Evolutionary conservation across 495 filamentous ascomycete species (phyloP).

Genomic region (Aspergillus homomorphus): DNA sequence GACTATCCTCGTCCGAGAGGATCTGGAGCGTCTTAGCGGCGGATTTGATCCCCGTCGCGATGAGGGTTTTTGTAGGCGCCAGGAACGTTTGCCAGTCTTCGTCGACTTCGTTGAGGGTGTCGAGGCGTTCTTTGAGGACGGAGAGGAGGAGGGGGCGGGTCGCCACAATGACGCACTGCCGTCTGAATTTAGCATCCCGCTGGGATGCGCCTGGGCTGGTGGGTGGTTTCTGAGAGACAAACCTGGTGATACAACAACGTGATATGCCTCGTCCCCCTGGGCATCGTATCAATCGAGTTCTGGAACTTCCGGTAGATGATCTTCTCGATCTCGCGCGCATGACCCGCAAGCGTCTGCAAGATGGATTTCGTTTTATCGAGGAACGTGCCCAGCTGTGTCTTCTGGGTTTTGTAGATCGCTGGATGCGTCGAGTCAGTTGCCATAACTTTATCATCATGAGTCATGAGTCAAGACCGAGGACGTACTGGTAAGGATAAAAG

Average conservation of each 20-base stretch:
- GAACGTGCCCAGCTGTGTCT: slow-evolving; percentile 28
- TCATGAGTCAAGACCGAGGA: background rate
- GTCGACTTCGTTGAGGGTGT: slow-evolving; percentile 27
- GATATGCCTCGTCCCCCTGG: slow-evolving; percentile 32
- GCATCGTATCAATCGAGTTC: slow-evolving; percentile 27
- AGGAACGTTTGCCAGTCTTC: slow-evolving; percentile 9
- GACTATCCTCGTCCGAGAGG: slow-evolving; percentile 26
- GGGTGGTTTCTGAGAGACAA: background rate
- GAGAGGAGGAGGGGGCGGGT: slow-evolving; percentile 35
- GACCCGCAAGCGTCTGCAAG: slow-evolving; percentile 29
- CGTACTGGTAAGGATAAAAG: slow-evolving; percentile 26
- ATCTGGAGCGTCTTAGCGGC: slow-evolving; percentile 34
- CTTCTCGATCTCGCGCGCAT: slow-evolving; percentile 32
- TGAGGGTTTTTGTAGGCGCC: slow-evolving; percentile 24
- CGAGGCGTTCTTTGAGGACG: slow-evolving; percentile 30
- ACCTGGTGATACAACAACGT: slow-evolving; percentile 39
- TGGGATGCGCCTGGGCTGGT: background rate
- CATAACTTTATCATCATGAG: background rate
- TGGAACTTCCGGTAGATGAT: slow-evolving; percentile 25
- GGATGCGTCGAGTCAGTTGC: too few species aligned
- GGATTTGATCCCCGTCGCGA: slow-evolving; percentile 35
- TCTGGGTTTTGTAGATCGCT: slow-evolving; percentile 29
- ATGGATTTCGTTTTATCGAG: slow-evolving; percentile 33
- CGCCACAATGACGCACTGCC: slow-evolving; percentile 35
- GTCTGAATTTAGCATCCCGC: background rate